phyloP scores from a whole-genome alignment of 768 basidiomycete species.

The Paxillus involutus region DNA sequence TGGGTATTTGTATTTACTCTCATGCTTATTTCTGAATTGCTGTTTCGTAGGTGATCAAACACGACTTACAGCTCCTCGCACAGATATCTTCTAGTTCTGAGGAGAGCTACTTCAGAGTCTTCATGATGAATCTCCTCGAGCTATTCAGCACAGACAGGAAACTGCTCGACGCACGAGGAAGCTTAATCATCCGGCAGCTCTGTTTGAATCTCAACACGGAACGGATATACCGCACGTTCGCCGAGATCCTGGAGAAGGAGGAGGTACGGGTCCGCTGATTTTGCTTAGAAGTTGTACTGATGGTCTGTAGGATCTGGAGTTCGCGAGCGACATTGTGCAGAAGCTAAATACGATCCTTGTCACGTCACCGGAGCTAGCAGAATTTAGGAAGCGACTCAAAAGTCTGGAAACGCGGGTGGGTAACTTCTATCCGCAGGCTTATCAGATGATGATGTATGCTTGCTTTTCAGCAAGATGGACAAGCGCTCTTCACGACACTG shows the following conservation, averaged over 20 bases:
- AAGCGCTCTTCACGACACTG: constrained; percentile 88
- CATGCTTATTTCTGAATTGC: neutral
- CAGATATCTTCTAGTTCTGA: constrained; percentile 97
- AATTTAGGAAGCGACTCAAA: constrained; percentile 91
- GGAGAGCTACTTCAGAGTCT: constrained; percentile 91
- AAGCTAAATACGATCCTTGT: constrained; percentile 96
- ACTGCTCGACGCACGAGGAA: constrained; percentile 87
- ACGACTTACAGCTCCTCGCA: constrained; percentile 91
- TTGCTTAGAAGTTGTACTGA: neutral
- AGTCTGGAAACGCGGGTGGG: constrained; percentile 88
- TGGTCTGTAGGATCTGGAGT: constrained; percentile 80
- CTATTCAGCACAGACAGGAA: constrained; percentile 93
- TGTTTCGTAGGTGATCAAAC: constrained; percentile 78
- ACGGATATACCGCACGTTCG: constrained; percentile 91
- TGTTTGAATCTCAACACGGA: constrained; percentile 95
- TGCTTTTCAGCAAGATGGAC: constrained; percentile 79
- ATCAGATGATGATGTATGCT: neutral
- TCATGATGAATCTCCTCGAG: constrained; percentile 93
- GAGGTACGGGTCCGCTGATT: constrained; percentile 55
- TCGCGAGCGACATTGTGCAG: constrained; percentile 96
- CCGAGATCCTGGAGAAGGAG: constrained; percentile 97
- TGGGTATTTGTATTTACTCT: constrained; percentile 6
- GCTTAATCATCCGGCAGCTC: constrained; percentile 92
- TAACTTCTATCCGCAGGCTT: constrained; percentile 1
- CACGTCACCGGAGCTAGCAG: constrained; percentile 92